Conservation (phyloP, 179 eudicot species). For the Beta macrorhiza region DNA sequence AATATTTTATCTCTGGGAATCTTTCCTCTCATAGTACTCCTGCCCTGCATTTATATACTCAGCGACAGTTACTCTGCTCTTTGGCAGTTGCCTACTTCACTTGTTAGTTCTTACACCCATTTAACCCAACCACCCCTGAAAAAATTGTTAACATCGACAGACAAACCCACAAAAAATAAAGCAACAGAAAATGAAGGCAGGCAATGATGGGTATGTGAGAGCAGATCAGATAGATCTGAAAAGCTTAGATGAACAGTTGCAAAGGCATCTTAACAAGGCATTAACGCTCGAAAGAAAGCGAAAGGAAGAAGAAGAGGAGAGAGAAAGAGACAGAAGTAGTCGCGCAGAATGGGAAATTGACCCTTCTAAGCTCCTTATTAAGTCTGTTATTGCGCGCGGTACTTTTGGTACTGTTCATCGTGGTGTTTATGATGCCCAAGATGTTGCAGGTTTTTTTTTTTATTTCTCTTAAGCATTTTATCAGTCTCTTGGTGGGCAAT, state of each 20-base stretch:
- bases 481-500: background rate
- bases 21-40: no score
- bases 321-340: conserved; percentile 18
- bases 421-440: conserved; percentile 37
- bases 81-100: background rate
- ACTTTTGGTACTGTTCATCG: conserved; percentile 43
- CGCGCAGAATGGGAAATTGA: conserved; percentile 42
- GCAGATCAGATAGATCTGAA: conserved; percentile 43
- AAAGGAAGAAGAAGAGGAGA: conserved; percentile 29
- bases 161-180: background rate
- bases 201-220: conserved; percentile 39
- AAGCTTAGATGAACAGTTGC: conserved; percentile 38
- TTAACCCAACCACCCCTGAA: background rate
- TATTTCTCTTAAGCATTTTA: conserved; percentile 7
- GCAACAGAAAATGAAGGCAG: conserved; percentile 19
- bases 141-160: no score
- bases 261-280: conserved; percentile 32
- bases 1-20: no score
- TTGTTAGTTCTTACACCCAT: no score
- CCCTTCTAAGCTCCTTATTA: conserved; percentile 37
- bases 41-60: background rate
- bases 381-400: conserved; percentile 42
- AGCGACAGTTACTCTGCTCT: background rate
- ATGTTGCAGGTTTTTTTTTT: conserved; percentile 31
- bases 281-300: conserved; percentile 28